Conservation (phyloP, 495 filamentous ascomycete genomes). For the Peziza echinospora region DNA sequence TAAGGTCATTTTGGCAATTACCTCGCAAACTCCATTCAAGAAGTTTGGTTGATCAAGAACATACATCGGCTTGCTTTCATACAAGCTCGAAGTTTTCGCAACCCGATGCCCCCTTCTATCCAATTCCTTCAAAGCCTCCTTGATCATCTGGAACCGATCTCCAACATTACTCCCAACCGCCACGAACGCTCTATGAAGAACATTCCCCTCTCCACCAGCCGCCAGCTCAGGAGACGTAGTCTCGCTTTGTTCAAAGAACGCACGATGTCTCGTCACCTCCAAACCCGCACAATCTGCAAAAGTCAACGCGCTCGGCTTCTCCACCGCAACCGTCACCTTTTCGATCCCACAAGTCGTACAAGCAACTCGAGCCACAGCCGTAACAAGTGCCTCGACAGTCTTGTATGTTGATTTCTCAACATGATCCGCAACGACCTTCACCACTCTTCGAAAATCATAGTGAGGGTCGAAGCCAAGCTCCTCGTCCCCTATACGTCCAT, state of each 20-base stretch:
- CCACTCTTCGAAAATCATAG: slow-evolving; percentile 14
- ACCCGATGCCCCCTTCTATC: slow-evolving; percentile 46
- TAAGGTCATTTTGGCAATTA: slow-evolving; percentile 22
- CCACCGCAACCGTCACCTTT: slow-evolving; percentile 1
- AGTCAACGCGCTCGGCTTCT: slow-evolving; percentile 3
- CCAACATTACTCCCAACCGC: slow-evolving; percentile 88
- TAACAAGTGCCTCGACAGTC: slow-evolving; percentile 1
- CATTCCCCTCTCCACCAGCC: background rate
- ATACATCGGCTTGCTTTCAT: slow-evolving; percentile 95
- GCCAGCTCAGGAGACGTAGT: background rate
- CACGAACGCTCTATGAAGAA: slow-evolving; percentile 43
- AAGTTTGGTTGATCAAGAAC: slow-evolving; percentile 71
- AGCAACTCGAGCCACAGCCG: background rate
- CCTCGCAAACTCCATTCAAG: slow-evolving; percentile 86
- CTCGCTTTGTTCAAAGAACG: background rate
- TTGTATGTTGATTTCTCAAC: slow-evolving; percentile 1
- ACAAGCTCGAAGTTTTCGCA: slow-evolving; percentile 63
- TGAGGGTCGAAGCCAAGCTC: slow-evolving; percentile 2
- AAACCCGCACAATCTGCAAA: slow-evolving; percentile 1
- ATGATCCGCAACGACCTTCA: slow-evolving; percentile 19
- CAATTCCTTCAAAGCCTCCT: slow-evolving; percentile 60
- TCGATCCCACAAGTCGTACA: slow-evolving; percentile 1
- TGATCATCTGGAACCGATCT: slow-evolving; percentile 62
- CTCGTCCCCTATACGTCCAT: background rate
- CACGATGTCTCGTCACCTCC: slow-evolving; percentile 1